These are phyloP conservation scores for Eremochloa ophiuroides DNA, from an alignment of 176 grass and related monocot genomes.

Conservation along the genomic window DNA sequence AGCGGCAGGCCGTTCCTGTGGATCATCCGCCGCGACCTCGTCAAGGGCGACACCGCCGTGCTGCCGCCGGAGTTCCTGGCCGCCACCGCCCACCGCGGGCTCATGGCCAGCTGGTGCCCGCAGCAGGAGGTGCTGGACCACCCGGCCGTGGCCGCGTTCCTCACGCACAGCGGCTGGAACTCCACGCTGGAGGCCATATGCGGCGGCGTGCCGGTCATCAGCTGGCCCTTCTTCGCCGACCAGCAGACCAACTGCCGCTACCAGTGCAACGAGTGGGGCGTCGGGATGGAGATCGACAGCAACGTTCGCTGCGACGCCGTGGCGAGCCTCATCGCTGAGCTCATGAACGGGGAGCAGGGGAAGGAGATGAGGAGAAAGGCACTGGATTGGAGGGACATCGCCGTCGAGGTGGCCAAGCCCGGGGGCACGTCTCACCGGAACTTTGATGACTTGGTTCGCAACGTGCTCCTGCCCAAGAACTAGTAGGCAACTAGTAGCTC, in stretches of 20 bases:
- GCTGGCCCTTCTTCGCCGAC: slow-evolving; percentile 88
- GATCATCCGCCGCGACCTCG: slow-evolving; percentile 69
- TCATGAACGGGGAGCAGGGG: slow-evolving; percentile 63
- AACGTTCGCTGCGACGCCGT: slow-evolving; percentile 62
- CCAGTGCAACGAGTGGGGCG: slow-evolving; percentile 61
- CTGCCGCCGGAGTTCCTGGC: slow-evolving; percentile 55
- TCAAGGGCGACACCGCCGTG: slow-evolving; percentile 51
- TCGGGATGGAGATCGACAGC: slow-evolving; percentile 76
- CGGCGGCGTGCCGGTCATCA: slow-evolving; percentile 67
- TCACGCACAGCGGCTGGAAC: slow-evolving; percentile 83
- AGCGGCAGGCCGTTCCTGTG: slow-evolving; percentile 65
- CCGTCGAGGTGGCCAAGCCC: slow-evolving; percentile 18
- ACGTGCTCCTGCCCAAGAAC: slow-evolving; percentile 43
- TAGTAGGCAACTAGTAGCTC: neutral
- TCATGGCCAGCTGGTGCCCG: slow-evolving; percentile 66
- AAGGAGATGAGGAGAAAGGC: slow-evolving; percentile 53
- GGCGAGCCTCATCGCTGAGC: slow-evolving; percentile 46
- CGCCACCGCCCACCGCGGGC: slow-evolving; percentile 43
- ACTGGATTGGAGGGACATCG: slow-evolving; percentile 44
- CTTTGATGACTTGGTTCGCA: slow-evolving; percentile 27
- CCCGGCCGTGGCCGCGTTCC: slow-evolving; percentile 56
- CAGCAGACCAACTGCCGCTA: slow-evolving; percentile 78
- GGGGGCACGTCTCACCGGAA: slow-evolving; percentile 39
- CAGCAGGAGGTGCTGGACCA: slow-evolving; percentile 75
- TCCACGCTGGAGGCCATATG: slow-evolving; percentile 65